Base-by-base conservation (phyloP, 1,284 basidiomycete genomes). In the Cutaneotrichosporon cyanovorans region DNA sequence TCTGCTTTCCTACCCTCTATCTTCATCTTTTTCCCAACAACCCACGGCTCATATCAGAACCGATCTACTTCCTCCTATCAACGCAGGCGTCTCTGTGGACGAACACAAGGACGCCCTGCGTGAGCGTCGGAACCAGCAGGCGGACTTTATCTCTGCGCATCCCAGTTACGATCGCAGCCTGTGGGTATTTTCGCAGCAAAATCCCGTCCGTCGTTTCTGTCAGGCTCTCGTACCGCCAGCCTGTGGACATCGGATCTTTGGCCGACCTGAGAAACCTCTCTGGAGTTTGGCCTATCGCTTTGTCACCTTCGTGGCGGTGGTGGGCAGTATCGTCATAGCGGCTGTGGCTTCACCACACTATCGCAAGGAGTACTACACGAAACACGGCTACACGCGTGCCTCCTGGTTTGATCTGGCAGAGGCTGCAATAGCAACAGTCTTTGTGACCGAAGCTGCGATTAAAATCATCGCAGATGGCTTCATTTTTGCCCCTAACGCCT, bases 381-480 rank as follows among this genome's bases (percentile, higher is more conserved):
- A 63, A 15, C 62, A 87, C 57, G 88, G 86, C 0, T 61, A 75
- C 25, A 65, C 76, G 16, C 78, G 83, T 4, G 78, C 77, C 3
- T 79, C 87, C 0, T 98, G 93, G 93, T 97, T 91, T 68, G 84
- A 88, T 58, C 74, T 92, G 38, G 79, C 83, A 2, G 92, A 97
- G 66, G 75, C 80, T 0, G 75, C 79, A 0, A 84, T 97, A 41
- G 85, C 84, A 1, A 73, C 84, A 28, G 74, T 83, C 7, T 84
- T 97, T 33, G 70, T 95, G 41, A 55, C 84, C 45, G 93, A 98
- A 66, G 91, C 93, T 56, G 51, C 85, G 53, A 82, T 96, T 80
- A 73, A 97, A 73, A 75, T 95, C 61, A 75, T 91, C 39, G 93
- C 93, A 0, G 93, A 98, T 61, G 93, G 93, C 0, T 85, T 92